phyloP scores from a whole-genome alignment of 1,284 basidiomycete genomes.

The Malassezia japonica region DNA sequence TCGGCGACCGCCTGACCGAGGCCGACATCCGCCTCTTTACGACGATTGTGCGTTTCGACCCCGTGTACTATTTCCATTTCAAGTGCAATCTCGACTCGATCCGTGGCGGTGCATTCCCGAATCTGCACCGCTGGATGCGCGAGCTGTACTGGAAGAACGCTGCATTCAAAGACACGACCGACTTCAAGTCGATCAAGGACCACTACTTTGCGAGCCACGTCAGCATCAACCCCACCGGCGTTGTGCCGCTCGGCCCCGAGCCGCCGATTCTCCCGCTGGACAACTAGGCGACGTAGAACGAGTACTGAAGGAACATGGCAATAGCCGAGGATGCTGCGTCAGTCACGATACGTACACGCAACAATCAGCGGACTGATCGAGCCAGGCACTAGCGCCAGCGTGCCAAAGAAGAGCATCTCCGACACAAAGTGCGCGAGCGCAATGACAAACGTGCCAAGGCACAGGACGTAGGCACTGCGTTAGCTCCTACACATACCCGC shows the following conservation, averaged over 20 bases:
- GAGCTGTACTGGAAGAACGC: slow-evolving; percentile 81
- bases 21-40: slow-evolving; percentile 78
- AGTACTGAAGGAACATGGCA: slow-evolving; percentile 16
- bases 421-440: slow-evolving; percentile 80
- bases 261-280: slow-evolving; percentile 37
- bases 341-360: slow-evolving; percentile 59
- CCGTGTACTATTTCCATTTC: slow-evolving; percentile 75
- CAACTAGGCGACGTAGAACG: slow-evolving; percentile 10
- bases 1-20: slow-evolving; percentile 75
- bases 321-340: slow-evolving; percentile 9
- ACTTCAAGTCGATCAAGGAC: slow-evolving; percentile 59
- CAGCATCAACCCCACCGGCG: slow-evolving; percentile 38
- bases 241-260: slow-evolving; percentile 37
- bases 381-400: slow-evolving; percentile 59
- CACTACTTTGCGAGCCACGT: slow-evolving; percentile 47
- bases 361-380: slow-evolving; percentile 72
- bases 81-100: slow-evolving; percentile 65
- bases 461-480: slow-evolving; percentile 62
- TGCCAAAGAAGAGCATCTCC: slow-evolving; percentile 73
- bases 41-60: slow-evolving; percentile 70
- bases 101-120: slow-evolving; percentile 29
- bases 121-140: slow-evolving; percentile 57
- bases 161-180: slow-evolving; percentile 77
- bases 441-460: slow-evolving; percentile 74
- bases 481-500: slow-evolving; percentile 18